Evolutionary conservation across 371 early-diverging fungal species (phyloP), one percentile per base, ranked within the genome.

Genomic region (Mucor irregularis): DNA sequence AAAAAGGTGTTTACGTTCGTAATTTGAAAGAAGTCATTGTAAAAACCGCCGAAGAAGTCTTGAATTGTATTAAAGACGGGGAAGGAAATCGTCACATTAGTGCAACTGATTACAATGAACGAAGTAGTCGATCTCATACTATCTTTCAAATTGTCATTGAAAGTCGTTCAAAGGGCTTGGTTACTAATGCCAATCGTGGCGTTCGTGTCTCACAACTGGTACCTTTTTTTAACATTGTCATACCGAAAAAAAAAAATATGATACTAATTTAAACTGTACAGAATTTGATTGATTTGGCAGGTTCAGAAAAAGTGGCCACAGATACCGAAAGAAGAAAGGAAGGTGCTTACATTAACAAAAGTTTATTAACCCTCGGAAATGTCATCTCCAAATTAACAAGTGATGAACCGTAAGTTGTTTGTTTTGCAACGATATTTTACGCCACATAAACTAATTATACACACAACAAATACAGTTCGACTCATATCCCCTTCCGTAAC

Each of bases 231-330:
- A n/a, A n/a, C n/a, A n/a, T n/a, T n/a, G n/a, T n/a, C n/a, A n/a
- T 49, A 22, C 24, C 16, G 24, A 16, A 2, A 1, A 35, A 35
- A 35, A 35, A 35, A 11, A 35, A 2, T 8, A 8, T 11, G 9
- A 35, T 14, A 2, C 13, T n/a, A n/a, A 26, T 21, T 24, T 29
- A 42, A 16, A n/a, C 4, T 25, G 4, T 19, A 8, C 66, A 82
- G 74, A 91, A 89, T 61, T 69, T 98, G 46, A 92, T 96, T 56
- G 98, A 98, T 76, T 73, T 98, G 58, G 97, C 98, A 16, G 98
- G 98, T 29, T 93, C 94, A 14, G 98, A 98, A 76, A 90, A 95
- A 66, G 89, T 87, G 6, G 64, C 89, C 4, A 80, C 84, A 5
- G 82, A 88, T 53, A 65, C 78, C 7, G 89, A 89, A 9, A 62